phyloP scores from a whole-genome alignment of 345 rosid species.

The Camelina hispida region DNA sequence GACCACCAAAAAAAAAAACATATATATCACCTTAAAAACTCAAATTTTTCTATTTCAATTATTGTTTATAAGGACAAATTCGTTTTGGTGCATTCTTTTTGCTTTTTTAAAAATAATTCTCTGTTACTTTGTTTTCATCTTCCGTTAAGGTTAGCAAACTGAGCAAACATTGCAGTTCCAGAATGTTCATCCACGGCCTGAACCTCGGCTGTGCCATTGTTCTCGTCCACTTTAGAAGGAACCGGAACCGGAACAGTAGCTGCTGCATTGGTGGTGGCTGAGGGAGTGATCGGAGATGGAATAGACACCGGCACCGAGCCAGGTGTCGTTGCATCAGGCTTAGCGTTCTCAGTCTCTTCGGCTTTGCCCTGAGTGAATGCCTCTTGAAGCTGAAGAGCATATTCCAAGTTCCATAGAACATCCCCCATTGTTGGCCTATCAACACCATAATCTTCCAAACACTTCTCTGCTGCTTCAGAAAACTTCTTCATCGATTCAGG shows the following conservation, averaged over 20 bases:
- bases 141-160: constrained; percentile 66
- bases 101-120: neutral
- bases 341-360: constrained; percentile 54
- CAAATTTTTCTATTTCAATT: constrained; percentile 21
- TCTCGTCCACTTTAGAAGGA: constrained; percentile 48
- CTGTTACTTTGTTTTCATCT: constrained; percentile 49
- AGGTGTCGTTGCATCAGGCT: constrained; percentile 49
- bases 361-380: constrained; percentile 58
- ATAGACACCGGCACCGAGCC: constrained; percentile 24
- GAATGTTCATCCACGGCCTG: constrained; percentile 59
- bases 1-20: constrained; percentile 20
- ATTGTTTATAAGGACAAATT: constrained; percentile 16
- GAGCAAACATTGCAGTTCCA: constrained; percentile 70
- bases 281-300: constrained; percentile 41
- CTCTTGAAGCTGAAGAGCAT: constrained; percentile 77
- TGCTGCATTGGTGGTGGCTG: constrained; percentile 38
- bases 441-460: constrained; percentile 48
- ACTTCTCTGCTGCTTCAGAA: constrained; percentile 51
- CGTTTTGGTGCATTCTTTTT: constrained; percentile 20
- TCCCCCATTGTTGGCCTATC: constrained; percentile 53
- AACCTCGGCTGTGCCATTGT: constrained; percentile 49
- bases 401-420: constrained; percentile 50
- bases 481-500: constrained; percentile 66
- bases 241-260: constrained; percentile 43
- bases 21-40: constrained; percentile 33